Base-by-base conservation (phyloP, 495 filamentous ascomycete genomes). In the Penicillium cataractarum region DNA sequence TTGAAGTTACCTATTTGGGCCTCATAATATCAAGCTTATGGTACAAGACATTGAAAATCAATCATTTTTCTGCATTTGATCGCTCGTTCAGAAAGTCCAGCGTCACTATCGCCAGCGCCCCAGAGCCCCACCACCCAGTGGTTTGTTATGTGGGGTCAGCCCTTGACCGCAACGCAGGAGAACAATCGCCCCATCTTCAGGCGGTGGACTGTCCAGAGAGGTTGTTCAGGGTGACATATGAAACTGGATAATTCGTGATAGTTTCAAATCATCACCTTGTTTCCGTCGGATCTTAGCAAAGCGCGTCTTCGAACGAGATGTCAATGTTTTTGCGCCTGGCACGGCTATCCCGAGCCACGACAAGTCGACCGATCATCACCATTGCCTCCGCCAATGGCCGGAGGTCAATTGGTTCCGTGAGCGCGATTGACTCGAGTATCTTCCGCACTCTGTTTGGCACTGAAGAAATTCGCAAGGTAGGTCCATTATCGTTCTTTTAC, bases 391-490 rank as follows among this genome's bases (percentile, higher is more conserved):
- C 37, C 29, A 51, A 10, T 24, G 29, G 58, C 19, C 65, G 56
- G 24, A 65, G 65, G 40, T 63, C 55, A 39, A 60, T 69, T 44
- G 67, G 75, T 32, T 75, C 74, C 8, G 76, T 83, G 57, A 79
- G 76, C 57, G 79, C 80, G 0, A 78, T 84, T 57, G 81, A 83
- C 62, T 84, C 82, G 3, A 65, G 74, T 31, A 77, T 84, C 39
- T 84, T 84, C 63, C 72, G 76, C 8, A 79, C 74, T 1, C 63
- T 84, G 0, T 83, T 83, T 63, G 81, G 81, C 2, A 83, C 82
- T 13, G 78, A 82, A 9, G 80, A 82, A 56, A 82, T 83, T 56
- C 76, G 82, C 22, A 78, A 78, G 62, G 76, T 83, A 52, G 7
- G 24, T 57, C 5, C 1, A 46, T 13, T 51, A 24, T 35, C 1